phyloP scores from a whole-genome alignment of 164 flowering plant species.

The Annona cherimola region DNA sequence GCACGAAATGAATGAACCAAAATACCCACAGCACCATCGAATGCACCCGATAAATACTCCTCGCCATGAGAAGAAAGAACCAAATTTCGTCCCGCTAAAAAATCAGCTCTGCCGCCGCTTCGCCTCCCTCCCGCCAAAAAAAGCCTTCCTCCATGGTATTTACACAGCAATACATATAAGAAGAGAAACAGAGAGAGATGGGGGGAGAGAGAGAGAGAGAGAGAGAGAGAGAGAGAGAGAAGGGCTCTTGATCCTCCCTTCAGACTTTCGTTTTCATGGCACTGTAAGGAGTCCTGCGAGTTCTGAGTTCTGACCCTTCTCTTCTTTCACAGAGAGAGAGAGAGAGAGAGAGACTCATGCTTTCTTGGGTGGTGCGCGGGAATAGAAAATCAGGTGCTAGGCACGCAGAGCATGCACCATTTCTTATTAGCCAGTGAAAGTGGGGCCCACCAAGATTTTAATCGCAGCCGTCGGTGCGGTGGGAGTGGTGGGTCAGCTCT shows the following conservation, averaged over 20 bases:
- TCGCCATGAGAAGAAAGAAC: conserved; percentile 22
- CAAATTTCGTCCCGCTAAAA: neutral
- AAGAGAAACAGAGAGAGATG: neutral
- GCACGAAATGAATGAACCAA: neutral
- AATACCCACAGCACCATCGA: conserved; percentile 30
- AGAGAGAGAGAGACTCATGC: neutral
- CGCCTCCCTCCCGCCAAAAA: neutral
- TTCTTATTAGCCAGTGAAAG: neutral
- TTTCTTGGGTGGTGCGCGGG: conserved; percentile 9
- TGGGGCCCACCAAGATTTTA: neutral
- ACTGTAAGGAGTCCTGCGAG: neutral
- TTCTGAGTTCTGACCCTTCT: neutral
- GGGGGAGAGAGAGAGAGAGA: neutral
- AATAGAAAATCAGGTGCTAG: neutral
- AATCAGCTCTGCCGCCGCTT: neutral
- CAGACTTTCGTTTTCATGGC: neutral
- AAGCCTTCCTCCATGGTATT: neutral
- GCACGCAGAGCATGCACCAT: neutral
- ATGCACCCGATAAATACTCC: conserved; percentile 23
- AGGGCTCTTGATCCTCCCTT: neutral
- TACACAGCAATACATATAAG: neutral
- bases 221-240: neutral
- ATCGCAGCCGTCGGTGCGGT: neutral
- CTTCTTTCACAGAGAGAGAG: neutral
- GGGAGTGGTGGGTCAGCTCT: neutral